Evolutionary conservation across 1,139 yeast genomes (phyloP), one percentile per base, ranked within the genome.

Genomic region (Kurtzmaniella quercitrusa): DNA sequence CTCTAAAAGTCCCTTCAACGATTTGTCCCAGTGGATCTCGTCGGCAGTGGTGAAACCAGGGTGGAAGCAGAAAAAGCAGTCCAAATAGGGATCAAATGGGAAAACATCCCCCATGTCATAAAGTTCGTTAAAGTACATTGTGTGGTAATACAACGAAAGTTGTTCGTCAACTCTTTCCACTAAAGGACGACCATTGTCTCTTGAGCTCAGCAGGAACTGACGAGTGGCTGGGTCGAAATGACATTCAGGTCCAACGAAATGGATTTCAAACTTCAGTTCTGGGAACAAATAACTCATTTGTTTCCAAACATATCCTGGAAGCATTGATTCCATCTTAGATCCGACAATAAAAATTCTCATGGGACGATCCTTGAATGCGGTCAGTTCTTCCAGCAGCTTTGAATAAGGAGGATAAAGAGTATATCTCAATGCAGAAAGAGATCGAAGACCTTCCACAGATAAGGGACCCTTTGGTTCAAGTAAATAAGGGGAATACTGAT

Each of bases 71-170:
- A 88, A 89, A 67, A 93, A 93, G 22, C 82, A 80, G 61, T 93
- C 98, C 61, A 88, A 76, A 63, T 91, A 93, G 35, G 99, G 98
- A 63, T 93, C 98, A 61, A 91, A 93, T 14, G 98, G 98, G 82
- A 89, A 88, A 60, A 93, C 84, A 64, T 91, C 97, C 54, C 93
- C 95, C 45, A 87, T 84, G 53, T 88, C 88, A 63, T 93, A 95
- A 46, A 86, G 74, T 41, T 86, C 93, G 59, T 89, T 89, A 80
- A 93, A 93, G 63, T 84, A 91, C 56, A 86, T 85, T 2, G 98
- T 87, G 62, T 91, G 96, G 65, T 86, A 85, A 47, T 84, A 79
- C 51, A 91, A 74, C 23, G 86, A 74, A 57, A 93, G 66, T 48
- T 85, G 82, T 42, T 81, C 85, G 62, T 88, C 96, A 43, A 85